Evolutionary conservation across 352 stramenopile species (phyloP).

Genomic region (Phytophthora parvispora): DNA sequence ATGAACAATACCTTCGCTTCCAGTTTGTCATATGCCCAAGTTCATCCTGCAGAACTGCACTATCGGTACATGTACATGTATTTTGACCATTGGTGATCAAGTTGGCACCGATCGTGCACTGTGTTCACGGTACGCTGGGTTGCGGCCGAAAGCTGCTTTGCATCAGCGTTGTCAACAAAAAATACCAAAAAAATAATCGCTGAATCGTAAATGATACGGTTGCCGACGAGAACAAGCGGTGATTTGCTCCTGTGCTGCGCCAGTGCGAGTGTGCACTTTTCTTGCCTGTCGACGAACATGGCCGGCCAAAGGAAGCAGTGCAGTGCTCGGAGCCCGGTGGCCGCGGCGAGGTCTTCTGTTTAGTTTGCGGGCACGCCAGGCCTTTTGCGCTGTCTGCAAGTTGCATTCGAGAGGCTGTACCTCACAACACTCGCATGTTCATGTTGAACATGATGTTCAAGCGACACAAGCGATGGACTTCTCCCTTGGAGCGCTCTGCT

Average conservation of each 20-base stretch:
- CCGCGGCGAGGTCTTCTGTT: neutral
- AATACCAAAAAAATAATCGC: no score
- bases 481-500: neutral
- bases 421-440: no score
- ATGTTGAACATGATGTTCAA: neutral
- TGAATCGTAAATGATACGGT: conserved; percentile 26
- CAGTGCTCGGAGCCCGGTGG: neutral
- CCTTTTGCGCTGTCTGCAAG: neutral
- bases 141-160: no score
- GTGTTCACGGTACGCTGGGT: no score
- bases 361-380: neutral
- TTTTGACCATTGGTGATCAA: no score
- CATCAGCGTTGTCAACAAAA: no score
- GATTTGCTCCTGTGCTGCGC: conserved; percentile 20
- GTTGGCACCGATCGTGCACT: no score
- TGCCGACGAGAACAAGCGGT: conserved; percentile 4
- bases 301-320: neutral
- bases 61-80: no score
- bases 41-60: no score
- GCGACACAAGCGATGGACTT: neutral
- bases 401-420: neutral
- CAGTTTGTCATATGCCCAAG: no score
- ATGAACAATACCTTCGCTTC: no score
- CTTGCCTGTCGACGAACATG: conserved; percentile 9
- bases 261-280: conserved; percentile 4